A percentile compares a stretch with the other conserved stretches of the same genome.
Conservation (phyloP, 495 filamentous ascomycete species). For the Copromyces sp. region DNA sequence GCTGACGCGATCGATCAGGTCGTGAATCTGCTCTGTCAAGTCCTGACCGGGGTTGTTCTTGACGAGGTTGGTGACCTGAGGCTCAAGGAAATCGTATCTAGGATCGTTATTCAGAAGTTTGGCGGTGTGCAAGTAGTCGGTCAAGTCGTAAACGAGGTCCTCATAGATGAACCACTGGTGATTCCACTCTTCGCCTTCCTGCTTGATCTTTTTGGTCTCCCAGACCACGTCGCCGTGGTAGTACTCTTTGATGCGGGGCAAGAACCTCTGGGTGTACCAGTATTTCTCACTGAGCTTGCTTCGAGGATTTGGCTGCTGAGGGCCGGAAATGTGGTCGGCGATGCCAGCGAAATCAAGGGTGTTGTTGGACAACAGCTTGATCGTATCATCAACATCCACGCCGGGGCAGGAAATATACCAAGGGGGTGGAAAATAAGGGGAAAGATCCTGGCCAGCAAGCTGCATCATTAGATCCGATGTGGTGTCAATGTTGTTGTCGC, state of each 20-base stretch:
- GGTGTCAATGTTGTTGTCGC: conserved; percentile 51
- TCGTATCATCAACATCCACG: conserved; percentile 44
- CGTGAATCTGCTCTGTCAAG: conserved; percentile 55
- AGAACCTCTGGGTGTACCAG: conserved; percentile 69
- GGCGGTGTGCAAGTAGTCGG: conserved; percentile 76
- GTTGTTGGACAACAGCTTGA: conserved; percentile 51
- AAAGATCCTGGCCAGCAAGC: conserved; percentile 68
- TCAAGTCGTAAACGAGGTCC: conserved; percentile 73
- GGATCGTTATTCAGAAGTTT: conserved; percentile 32
- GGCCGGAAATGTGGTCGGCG: conserved; percentile 62
- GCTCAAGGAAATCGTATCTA: conserved; percentile 59
- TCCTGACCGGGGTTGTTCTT: conserved; percentile 68
- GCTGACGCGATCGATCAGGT: conserved; percentile 25
- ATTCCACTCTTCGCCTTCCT: conserved; percentile 51
- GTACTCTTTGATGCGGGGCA: conserved; percentile 72
- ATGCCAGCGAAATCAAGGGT: conserved; percentile 28
- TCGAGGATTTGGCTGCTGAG: conserved; percentile 37
- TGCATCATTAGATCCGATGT: conserved; percentile 58
- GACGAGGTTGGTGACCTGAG: conserved; percentile 51
- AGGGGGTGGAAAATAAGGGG: conserved; percentile 75
- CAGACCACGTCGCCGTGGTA: conserved; percentile 81
- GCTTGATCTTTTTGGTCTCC: conserved; percentile 42
- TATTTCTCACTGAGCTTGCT: conserved; percentile 48
- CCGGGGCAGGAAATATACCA: conserved; percentile 62
- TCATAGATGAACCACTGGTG: conserved; percentile 75